Evolutionary conservation across 768 basidiomycete species (phyloP).

Genomic region (Auricularia cornea): DNA sequence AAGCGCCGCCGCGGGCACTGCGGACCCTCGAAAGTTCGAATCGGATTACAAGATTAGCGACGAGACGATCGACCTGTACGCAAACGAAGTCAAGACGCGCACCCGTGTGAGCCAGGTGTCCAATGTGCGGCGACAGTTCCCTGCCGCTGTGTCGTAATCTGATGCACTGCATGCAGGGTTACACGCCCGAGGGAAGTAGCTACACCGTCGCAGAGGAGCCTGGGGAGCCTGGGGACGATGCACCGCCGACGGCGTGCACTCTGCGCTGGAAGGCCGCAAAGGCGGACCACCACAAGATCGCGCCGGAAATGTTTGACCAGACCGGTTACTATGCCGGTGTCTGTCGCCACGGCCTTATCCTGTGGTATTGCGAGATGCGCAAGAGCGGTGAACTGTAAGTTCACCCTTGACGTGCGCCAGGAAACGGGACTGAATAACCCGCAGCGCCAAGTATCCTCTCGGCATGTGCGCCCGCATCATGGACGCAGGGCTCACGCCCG

Average conservation of each 20-base stretch:
- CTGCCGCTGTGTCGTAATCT: background rate
- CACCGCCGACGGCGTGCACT: background rate
- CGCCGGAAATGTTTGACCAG: constrained; percentile 4
- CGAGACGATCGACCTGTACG: background rate
- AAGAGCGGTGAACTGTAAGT: constrained; percentile 10
- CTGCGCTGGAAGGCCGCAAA: constrained; percentile 20
- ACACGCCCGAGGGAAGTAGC: background rate
- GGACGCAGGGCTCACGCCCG: no score
- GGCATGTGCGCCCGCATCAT: no score
- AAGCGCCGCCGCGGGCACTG: background rate
- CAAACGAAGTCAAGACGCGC: background rate
- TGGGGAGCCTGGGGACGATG: background rate
- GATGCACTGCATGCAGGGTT: background rate
- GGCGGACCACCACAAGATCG: constrained; percentile 3
- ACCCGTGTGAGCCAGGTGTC: background rate
- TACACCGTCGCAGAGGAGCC: background rate
- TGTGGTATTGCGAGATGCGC: constrained; percentile 5
- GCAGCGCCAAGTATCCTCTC: no score
- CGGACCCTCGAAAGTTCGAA: background rate
- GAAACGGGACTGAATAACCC: no score
- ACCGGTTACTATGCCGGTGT: constrained; percentile 5
- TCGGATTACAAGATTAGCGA: background rate
- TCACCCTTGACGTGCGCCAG: no score
- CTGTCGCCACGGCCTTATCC: constrained; percentile 6
- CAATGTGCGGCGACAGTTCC: background rate